A percentile compares a stretch with the other conserved stretches of the same genome.
Conservation (phyloP, 2,329 filamentous ascomycete genomes). For the Purpureocillium lavendulum region DNA sequence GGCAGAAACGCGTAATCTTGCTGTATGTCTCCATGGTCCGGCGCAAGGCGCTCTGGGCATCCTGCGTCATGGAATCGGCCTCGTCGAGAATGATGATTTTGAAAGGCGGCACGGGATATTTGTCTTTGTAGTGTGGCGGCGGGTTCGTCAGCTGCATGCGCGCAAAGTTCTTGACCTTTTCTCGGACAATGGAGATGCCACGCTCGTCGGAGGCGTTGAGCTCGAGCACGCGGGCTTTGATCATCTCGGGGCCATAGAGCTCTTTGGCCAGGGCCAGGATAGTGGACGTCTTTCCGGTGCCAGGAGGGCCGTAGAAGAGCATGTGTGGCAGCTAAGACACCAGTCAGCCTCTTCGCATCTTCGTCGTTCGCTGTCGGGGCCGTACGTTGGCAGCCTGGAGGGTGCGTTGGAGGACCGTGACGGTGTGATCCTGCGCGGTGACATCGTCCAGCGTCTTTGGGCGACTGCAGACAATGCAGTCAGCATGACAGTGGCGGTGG, state of each 20-base stretch:
- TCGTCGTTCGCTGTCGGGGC: not conserved
- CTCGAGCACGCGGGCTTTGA: constrained; percentile 91
- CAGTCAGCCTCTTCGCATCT: not conserved
- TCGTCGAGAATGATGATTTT: constrained; percentile 99
- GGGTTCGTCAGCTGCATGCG: constrained; percentile 87
- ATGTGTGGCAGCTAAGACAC: constrained; percentile 74
- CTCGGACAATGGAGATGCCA: constrained; percentile 91
- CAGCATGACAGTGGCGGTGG: constrained; percentile 17
- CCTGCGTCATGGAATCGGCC: constrained; percentile 97
- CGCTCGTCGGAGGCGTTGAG: constrained; percentile 98
- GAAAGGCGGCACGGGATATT: constrained; percentile 92
- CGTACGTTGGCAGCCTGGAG: constrained; percentile 85
- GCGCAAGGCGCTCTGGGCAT: constrained; percentile 85
- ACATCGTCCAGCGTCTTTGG: constrained; percentile 93
- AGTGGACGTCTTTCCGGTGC: constrained; percentile 96
- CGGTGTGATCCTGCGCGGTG: constrained; percentile 93
- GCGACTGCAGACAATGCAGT: constrained; percentile 47
- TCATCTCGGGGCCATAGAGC: constrained; percentile 90
- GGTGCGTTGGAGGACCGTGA: constrained; percentile 84
- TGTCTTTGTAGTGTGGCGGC: constrained; percentile 55
- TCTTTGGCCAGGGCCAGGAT: constrained; percentile 96
- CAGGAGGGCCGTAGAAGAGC: constrained; percentile 97
- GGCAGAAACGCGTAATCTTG: constrained; percentile 92
- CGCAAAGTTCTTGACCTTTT: constrained; percentile 98
- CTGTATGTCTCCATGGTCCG: constrained; percentile 98